These are phyloP conservation scores for Boletus rubroflammeus DNA, from an alignment of 768 basidiomycete species.

Conservation along the genomic window DNA sequence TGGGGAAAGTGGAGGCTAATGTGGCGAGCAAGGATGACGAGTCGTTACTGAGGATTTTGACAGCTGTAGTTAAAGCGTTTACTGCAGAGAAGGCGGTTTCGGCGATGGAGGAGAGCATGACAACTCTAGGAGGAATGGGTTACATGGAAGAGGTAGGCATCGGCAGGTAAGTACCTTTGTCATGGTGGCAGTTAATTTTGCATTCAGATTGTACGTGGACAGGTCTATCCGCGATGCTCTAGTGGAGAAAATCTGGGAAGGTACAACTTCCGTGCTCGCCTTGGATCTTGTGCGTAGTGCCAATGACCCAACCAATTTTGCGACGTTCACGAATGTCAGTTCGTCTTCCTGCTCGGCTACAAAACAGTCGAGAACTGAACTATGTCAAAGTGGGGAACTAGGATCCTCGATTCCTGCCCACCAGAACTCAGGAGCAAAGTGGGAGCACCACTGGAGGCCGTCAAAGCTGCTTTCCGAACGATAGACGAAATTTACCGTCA, in stretches of 20 bases:
- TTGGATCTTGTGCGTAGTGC: constrained; percentile 62
- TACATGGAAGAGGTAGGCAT: constrained; percentile 84
- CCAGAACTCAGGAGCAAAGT: constrained; percentile 27
- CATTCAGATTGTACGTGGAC: background rate
- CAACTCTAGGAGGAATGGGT: constrained; percentile 69
- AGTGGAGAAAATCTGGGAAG: constrained; percentile 86
- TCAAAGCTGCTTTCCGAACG: constrained; percentile 39
- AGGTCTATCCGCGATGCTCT: constrained; percentile 61
- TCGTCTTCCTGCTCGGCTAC: background rate
- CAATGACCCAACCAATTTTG: constrained; percentile 40
- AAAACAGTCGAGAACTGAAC: background rate
- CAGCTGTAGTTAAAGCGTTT: constrained; percentile 69
- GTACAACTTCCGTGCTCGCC: constrained; percentile 63
- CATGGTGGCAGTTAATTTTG: background rate
- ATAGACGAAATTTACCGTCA: constrained; percentile 40
- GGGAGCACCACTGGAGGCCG: constrained; percentile 27
- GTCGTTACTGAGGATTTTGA: constrained; percentile 56
- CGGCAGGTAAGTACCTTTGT: constrained; percentile 40
- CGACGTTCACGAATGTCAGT: constrained; percentile 50
- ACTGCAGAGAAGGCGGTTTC: constrained; percentile 57
- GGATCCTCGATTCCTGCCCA: constrained; percentile 43
- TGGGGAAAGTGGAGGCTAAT: constrained; percentile 62
- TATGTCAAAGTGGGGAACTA: constrained; percentile 48
- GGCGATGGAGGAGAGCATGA: constrained; percentile 74
- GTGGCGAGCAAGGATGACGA: constrained; percentile 48